A percentile compares a stretch with the other conserved stretches of the same genome.
Conservation (phyloP, 257 asterid genomes). For the Solanum chiquidenum region DNA sequence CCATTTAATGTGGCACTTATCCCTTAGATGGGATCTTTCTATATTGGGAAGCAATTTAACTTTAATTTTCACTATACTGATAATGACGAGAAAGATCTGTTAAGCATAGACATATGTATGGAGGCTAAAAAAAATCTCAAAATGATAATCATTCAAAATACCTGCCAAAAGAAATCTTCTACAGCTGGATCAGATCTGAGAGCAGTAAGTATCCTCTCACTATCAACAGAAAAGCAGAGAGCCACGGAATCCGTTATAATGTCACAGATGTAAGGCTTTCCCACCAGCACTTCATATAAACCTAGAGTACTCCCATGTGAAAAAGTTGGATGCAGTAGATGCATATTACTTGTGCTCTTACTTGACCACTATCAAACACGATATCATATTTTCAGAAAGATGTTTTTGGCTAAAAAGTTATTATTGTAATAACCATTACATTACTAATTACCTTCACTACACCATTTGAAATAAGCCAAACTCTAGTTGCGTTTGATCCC, state of each 20-base stretch:
- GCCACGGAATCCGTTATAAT: constrained; percentile 74
- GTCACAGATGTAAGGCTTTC: constrained; percentile 76
- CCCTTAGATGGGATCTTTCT: not conserved
- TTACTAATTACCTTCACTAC: constrained; percentile 68
- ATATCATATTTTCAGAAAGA: not conserved
- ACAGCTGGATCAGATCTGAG: constrained; percentile 66
- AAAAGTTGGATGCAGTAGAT: constrained; percentile 60
- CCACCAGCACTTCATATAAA: constrained; percentile 84
- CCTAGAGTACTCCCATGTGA: constrained; percentile 95
- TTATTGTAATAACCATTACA: not conserved
- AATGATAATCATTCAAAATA: constrained; percentile 15
- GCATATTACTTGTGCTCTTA: constrained; percentile 26
- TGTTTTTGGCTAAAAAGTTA: not conserved
- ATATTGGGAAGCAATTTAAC: not conserved
- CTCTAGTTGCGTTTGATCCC: constrained; percentile 59
- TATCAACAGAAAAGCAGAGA: constrained; percentile 62
- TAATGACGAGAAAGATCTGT: not conserved
- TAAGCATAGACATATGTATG: not conserved
- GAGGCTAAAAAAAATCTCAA: constrained; percentile 1
- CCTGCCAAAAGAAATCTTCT: constrained; percentile 98
- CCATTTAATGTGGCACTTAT: not conserved
- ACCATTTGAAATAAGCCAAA: constrained; percentile 87
- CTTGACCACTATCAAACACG: constrained; percentile 64
- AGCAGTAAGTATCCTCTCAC: constrained; percentile 57
- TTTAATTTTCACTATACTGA: not conserved